Evolutionary conservation across 208 protist genomes (phyloP).

Genomic region (Acanthamoeba triangularis): DNA sequence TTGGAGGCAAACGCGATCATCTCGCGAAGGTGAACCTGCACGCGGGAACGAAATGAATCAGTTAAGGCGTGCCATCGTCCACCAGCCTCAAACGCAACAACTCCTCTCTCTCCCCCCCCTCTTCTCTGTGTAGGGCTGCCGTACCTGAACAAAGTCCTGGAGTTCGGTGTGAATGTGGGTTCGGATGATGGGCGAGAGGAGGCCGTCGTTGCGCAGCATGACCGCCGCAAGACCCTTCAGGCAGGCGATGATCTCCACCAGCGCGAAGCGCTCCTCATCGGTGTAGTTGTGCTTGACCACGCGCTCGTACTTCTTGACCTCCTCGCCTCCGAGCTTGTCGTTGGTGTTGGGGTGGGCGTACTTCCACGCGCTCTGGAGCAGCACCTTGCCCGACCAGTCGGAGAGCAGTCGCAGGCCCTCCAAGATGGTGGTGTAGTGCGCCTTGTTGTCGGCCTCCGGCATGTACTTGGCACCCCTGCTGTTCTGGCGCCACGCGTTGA

Average conservation of each 20-base stretch:
- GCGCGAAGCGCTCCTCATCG: constrained; percentile 81
- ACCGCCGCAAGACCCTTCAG: constrained; percentile 87
- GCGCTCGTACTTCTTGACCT: constrained; percentile 63
- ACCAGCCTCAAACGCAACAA: no score
- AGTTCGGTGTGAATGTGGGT: constrained; percentile 87
- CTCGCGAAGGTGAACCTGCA: constrained; percentile 70
- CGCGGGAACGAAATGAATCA: neutral
- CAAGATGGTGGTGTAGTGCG: constrained; percentile 56
- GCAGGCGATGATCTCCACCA: constrained; percentile 90
- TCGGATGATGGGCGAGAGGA: constrained; percentile 82
- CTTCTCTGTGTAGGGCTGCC: no score
- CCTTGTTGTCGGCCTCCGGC: neutral
- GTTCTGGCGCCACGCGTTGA: constrained; percentile 45
- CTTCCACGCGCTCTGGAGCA: constrained; percentile 91
- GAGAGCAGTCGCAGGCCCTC: constrained; percentile 85
- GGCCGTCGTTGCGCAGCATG: constrained; percentile 70
- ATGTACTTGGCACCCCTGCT: constrained; percentile 5
- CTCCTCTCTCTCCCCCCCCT: no score
- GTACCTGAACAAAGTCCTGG: constrained; percentile 90
- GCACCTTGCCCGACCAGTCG: constrained; percentile 85
- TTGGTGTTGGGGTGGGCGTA: constrained; percentile 87
- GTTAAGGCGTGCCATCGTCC: neutral
- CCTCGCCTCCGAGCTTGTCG: constrained; percentile 32
- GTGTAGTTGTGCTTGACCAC: constrained; percentile 91
- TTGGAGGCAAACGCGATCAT: constrained; percentile 80